These are phyloP conservation scores for Rhynchospora tenuis DNA, from an alignment of 176 grass and related monocot species.

Conservation along the genomic window DNA sequence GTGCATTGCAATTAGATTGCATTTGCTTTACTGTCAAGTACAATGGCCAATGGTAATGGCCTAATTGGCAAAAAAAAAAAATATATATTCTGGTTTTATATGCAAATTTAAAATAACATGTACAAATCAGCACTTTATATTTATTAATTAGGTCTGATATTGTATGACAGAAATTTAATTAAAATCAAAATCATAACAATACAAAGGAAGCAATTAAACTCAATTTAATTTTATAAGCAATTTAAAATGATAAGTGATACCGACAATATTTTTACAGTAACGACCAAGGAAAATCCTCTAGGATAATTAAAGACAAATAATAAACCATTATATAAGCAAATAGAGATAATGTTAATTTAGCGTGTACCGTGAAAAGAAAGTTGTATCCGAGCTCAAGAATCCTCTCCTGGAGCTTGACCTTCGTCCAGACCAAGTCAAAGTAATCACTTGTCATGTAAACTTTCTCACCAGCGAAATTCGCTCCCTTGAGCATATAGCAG, in stretches of 20 bases:
- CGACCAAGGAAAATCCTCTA: too few relatives aligned
- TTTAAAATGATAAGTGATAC: too few relatives aligned
- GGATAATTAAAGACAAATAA: too few relatives aligned
- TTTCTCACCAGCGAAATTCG: conserved; percentile 54
- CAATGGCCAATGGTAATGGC: too few relatives aligned
- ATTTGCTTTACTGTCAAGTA: too few relatives aligned
- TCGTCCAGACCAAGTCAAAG: conserved; percentile 80
- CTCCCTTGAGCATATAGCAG: conserved; percentile 55
- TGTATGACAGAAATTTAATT: too few relatives aligned
- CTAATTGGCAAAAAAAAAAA: too few relatives aligned
- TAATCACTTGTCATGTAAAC: conserved; percentile 76
- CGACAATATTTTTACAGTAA: too few relatives aligned
- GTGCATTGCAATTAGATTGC: too few relatives aligned
- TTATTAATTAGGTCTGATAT: background rate
- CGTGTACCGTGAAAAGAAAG: conserved; percentile 76
- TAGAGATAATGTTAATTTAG: background rate
- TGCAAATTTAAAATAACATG: background rate
- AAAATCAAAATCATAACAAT: too few relatives aligned
- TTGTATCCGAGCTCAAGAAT: conserved; percentile 86
- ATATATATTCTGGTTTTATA: background rate
- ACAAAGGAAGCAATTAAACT: too few relatives aligned
- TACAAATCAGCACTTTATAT: background rate
- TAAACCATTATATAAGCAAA: background rate
- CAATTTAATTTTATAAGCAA: too few relatives aligned
- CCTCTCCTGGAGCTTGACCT: conserved; percentile 56